phyloP scores from a whole-genome alignment of 2,329 filamentous ascomycete species.

The Colletotrichum cuscutae region DNA sequence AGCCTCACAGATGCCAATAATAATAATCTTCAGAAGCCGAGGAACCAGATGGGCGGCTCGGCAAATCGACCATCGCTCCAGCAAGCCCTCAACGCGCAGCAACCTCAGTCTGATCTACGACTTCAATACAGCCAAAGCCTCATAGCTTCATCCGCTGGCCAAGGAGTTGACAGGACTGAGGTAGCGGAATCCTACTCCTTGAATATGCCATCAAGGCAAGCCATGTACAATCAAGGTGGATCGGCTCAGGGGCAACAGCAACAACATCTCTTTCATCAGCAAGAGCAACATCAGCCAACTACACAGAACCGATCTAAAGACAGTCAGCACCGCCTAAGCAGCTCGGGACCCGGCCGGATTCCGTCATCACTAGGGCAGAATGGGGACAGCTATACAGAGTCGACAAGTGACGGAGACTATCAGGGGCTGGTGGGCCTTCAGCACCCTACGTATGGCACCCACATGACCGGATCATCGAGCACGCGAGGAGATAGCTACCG shows the following conservation, averaged over 20 bases:
- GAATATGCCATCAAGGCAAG: neutral
- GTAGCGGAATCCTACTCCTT: neutral
- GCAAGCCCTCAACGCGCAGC: neutral
- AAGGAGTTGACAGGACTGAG: neutral
- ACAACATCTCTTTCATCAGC: neutral
- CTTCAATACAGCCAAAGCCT: neutral
- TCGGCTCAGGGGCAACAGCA: conserved; percentile 1
- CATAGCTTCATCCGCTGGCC: neutral
- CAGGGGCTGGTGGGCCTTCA: neutral
- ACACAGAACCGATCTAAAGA: conserved; percentile 1
- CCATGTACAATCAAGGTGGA: conserved; percentile 6
- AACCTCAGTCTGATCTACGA: neutral
- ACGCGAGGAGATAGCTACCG: conserved; percentile 1
- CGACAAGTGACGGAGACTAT: neutral
- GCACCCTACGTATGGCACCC: conserved; percentile 8
- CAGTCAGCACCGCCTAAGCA: conserved; percentile 32
- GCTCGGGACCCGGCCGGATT: neutral
- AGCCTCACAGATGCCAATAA: neutral
- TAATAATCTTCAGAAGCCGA: neutral
- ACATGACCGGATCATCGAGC: neutral
- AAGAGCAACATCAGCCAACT: neutral
- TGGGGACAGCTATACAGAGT: neutral
- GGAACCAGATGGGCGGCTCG: neutral
- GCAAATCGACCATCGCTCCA: neutral
- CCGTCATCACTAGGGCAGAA: neutral